A percentile compares a stretch with the other conserved stretches of the same genome.
Evolutionary conservation across 345 rosid genomes (phyloP).

Genomic region (Pugionium cornutum): DNA sequence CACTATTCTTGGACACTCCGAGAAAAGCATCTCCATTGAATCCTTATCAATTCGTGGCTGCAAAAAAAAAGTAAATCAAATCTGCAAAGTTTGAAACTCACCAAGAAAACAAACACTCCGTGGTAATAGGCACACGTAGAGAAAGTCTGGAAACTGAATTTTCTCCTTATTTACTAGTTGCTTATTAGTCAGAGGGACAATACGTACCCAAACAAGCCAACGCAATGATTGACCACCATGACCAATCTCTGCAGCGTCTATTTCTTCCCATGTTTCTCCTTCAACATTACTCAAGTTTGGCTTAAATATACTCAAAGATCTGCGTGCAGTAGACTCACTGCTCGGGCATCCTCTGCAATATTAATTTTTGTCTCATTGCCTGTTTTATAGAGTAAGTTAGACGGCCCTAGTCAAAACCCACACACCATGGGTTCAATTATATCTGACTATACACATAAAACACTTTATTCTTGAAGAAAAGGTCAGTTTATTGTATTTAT

Average conservation of each 20-base stretch:
- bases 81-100: neutral
- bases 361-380: slow-evolving; percentile 63
- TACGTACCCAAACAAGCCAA: slow-evolving; percentile 91
- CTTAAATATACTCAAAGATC: slow-evolving; percentile 65
- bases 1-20: slow-evolving; percentile 73
- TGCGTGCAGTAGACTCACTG: slow-evolving; percentile 69
- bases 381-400: slow-evolving; percentile 46
- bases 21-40: slow-evolving; percentile 54
- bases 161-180: slow-evolving; percentile 10
- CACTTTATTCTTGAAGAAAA: neutral
- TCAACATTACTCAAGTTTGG: slow-evolving; percentile 68
- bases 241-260: slow-evolving; percentile 67
- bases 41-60: slow-evolving; percentile 77
- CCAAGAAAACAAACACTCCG: neutral
- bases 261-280: slow-evolving; percentile 93
- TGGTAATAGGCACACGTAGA: neutral
- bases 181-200: slow-evolving; percentile 10
- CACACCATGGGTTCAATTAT: slow-evolving; percentile 23
- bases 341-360: slow-evolving; percentile 87
- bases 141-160: slow-evolving; percentile 17
- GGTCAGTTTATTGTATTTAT: neutral
- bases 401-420: slow-evolving; percentile 52
- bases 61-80: slow-evolving; percentile 7
- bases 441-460: slow-evolving; percentile 5
- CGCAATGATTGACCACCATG: slow-evolving; percentile 74